phyloP scores from a whole-genome alignment of 2,329 filamentous ascomycete genomes.

The Cladosporium halotolerans region DNA sequence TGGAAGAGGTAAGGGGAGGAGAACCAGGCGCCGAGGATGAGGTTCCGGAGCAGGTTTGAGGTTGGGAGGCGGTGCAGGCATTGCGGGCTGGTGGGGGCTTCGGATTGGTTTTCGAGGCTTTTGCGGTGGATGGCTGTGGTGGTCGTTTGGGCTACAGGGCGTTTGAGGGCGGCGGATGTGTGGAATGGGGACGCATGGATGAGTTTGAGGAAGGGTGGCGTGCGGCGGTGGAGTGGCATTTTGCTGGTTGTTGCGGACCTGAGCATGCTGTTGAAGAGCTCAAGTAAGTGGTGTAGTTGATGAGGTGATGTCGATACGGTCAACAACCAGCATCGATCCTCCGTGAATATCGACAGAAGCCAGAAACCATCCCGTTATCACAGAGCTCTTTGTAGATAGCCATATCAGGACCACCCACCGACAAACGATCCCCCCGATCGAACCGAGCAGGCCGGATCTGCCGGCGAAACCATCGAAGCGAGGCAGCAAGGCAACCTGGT shows the following conservation, averaged over 20 bases:
- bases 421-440: not conserved
- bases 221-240: not conserved
- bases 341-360: not conserved
- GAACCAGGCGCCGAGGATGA: conserved; percentile 28
- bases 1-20: conserved; percentile 28
- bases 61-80: conserved; percentile 19
- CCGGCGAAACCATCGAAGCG: not conserved
- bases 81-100: conserved; percentile 10
- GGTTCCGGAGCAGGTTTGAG: conserved; percentile 24
- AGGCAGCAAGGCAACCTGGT: not conserved
- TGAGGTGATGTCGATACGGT: too few relatives aligned
- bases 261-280: not conserved
- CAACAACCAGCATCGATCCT: too few relatives aligned
- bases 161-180: conserved; percentile 1
- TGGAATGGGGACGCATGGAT: conserved; percentile 4
- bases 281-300: not conserved
- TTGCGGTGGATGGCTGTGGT: conserved; percentile 7
- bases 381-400: conserved; percentile 1
- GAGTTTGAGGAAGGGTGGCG: not conserved
- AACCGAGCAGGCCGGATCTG: conserved; percentile 6
- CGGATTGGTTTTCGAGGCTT: conserved; percentile 11
- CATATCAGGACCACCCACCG: too few relatives aligned
- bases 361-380: not conserved
- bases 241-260: not conserved
- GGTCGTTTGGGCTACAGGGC: not conserved